Conservation (phyloP, 306 rosid genomes). For the Cicer judaicum region DNA sequence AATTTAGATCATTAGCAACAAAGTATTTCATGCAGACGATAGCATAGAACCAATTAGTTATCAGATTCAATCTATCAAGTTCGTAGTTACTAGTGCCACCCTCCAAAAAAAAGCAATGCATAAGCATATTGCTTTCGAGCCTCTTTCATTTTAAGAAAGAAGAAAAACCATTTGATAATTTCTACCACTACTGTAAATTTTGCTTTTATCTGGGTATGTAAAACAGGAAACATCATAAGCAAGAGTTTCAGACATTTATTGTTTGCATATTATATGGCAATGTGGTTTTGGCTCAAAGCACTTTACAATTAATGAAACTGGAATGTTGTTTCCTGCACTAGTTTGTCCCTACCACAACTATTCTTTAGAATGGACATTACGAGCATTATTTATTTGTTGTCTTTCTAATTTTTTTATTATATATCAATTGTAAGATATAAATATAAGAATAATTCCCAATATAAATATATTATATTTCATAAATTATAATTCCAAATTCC, state of each 20-base stretch:
- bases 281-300: conserved; percentile 7
- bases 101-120: conserved; percentile 2
- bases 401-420: conserved; percentile 3
- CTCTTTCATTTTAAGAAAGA: conserved; percentile 10
- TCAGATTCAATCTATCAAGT: not conserved
- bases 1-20: conserved; percentile 26
- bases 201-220: not conserved
- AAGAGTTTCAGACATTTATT: not conserved
- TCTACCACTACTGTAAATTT: not conserved
- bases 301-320: conserved; percentile 30
- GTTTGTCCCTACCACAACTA: conserved; percentile 25
- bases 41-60: too few species aligned
- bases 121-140: conserved; percentile 16
- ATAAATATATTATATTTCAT: conserved; percentile 5
- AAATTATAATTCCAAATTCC: conserved; percentile 11
- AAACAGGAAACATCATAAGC: conserved; percentile 16
- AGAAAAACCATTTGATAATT: not conserved
- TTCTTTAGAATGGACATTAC: conserved; percentile 10
- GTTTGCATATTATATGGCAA: conserved; percentile 27
- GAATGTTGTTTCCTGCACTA: not conserved
- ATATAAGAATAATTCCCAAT: not conserved
- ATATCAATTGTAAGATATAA: conserved; percentile 34
- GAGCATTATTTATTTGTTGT: conserved; percentile 12
- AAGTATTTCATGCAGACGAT: not conserved
- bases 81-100: not conserved